Evolutionary conservation across 2,329 filamentous ascomycete genomes (phyloP).

Genomic region (Scedosporium aurantiacum): DNA sequence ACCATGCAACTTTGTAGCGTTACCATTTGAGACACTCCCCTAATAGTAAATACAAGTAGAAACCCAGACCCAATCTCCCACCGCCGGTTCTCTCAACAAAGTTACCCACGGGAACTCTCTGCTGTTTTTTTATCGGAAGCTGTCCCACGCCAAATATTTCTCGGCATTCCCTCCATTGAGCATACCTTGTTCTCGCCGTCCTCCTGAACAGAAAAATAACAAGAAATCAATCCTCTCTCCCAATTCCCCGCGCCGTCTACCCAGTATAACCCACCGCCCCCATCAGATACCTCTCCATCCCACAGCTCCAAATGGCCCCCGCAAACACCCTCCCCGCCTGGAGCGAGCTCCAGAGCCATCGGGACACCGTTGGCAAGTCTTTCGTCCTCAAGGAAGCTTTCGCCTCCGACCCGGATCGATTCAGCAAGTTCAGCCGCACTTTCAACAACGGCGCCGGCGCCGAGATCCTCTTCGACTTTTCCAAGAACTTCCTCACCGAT

Average conservation of each 20-base stretch:
- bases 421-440: slow-evolving; percentile 78
- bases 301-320: slow-evolving; percentile 53
- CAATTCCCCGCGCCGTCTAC: background rate
- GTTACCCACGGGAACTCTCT: background rate
- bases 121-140: background rate
- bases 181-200: background rate
- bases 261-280: background rate
- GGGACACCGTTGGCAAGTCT: slow-evolving; percentile 72
- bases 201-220: background rate
- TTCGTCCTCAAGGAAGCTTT: slow-evolving; percentile 93
- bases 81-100: background rate
- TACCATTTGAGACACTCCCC: background rate
- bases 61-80: background rate
- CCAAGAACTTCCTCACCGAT: slow-evolving; percentile 95
- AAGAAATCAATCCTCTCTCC: background rate
- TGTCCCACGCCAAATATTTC: background rate
- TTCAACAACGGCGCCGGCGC: slow-evolving; percentile 67
- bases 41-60: background rate
- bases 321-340: slow-evolving; percentile 78
- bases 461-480: slow-evolving; percentile 95
- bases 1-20: background rate
- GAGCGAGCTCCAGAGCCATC: slow-evolving; percentile 84
- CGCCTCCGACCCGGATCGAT: slow-evolving; percentile 75
- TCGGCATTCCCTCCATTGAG: background rate
- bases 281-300: background rate